A percentile compares a stretch with the other conserved stretches of the same genome.
phyloP scores from a whole-genome alignment of 2,329 filamentous ascomycete genomes.

The Aphanocladium album region DNA sequence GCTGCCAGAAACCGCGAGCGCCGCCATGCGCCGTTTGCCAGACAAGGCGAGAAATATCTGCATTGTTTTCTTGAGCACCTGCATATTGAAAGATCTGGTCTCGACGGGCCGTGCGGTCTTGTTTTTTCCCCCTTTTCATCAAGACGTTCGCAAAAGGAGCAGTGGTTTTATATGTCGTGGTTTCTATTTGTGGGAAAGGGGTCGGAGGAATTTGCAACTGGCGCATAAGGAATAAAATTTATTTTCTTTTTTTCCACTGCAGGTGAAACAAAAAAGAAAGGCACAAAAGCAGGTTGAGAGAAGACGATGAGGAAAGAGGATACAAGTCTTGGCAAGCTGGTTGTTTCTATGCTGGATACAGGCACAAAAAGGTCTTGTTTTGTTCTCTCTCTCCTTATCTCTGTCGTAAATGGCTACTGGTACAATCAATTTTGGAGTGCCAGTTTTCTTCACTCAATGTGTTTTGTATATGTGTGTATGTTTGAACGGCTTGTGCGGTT shows the following conservation, averaged over 20 bases:
- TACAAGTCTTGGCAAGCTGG: neutral
- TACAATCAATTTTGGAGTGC: neutral
- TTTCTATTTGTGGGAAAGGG: neutral
- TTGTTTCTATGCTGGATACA: neutral
- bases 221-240: slow-evolving; percentile 6
- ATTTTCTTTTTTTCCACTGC: no score
- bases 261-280: neutral
- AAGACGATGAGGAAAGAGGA: neutral
- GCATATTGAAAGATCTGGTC: neutral
- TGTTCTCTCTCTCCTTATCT: neutral
- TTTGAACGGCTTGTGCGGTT: no score
- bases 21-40: neutral
- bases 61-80: slow-evolving; percentile 6
- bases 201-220: slow-evolving; percentile 3
- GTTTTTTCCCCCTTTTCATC: neutral
- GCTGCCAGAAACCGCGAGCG: neutral
- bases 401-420: neutral
- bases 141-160: neutral
- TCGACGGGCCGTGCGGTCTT: neutral
- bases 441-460: no score
- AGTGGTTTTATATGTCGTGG: neutral
- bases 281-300: neutral
- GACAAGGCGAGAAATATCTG: neutral
- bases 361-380: neutral
- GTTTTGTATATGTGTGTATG: no score